These are phyloP conservation scores for Corymbia maculata DNA, from an alignment of 345 rosid species.

Conservation along the genomic window DNA sequence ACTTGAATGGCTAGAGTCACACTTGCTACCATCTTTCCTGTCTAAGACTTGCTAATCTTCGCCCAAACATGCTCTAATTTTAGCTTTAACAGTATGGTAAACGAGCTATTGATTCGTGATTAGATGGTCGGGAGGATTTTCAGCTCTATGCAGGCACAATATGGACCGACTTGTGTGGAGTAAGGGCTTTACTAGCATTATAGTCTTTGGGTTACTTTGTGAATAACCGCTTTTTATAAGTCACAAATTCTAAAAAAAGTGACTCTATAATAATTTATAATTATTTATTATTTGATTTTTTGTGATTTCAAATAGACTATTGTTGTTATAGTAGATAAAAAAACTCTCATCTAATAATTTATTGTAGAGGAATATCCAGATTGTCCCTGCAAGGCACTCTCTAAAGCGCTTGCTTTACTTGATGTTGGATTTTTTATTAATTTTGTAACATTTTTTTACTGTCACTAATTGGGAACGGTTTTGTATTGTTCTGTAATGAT, in stretches of 20 bases:
- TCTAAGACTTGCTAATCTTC: neutral
- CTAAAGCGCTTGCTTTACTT: conserved; percentile 30
- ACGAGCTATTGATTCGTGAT: neutral
- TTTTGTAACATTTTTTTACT: neutral
- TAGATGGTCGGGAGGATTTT: conserved; percentile 53
- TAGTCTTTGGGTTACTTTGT: no score
- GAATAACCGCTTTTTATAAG: no score
- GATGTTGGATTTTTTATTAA: neutral
- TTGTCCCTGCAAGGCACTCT: conserved; percentile 29
- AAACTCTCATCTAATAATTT: no score
- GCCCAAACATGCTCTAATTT: neutral
- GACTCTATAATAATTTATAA: no score
- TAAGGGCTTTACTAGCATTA: no score
- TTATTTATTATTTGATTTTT: no score
- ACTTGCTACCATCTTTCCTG: neutral
- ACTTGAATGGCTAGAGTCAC: neutral
- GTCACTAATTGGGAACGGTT: neutral
- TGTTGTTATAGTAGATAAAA: no score
- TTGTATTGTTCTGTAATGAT: no score
- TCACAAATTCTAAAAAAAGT: no score
- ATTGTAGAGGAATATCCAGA: conserved; percentile 33
- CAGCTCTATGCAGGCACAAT: conserved; percentile 24
- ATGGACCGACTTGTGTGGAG: conserved; percentile 5
- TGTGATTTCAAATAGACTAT: no score
- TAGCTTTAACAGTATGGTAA: neutral